A percentile compares a stretch with the other conserved stretches of the same genome.
phyloP scores from a whole-genome alignment of 345 rosid genomes.

The Ceriops zippeliana region DNA sequence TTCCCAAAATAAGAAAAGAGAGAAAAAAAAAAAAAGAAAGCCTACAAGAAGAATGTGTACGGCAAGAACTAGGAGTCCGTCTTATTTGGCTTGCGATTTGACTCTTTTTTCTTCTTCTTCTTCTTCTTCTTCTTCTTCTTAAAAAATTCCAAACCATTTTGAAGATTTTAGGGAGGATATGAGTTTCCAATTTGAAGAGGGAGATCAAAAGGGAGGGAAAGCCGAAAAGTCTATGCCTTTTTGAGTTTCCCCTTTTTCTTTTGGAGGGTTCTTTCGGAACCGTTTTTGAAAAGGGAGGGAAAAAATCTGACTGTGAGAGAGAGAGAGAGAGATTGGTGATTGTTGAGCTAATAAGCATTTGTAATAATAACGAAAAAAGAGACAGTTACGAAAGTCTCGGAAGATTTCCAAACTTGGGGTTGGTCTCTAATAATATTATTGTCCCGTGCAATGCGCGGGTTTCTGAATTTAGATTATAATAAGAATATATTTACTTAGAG shows the following conservation, averaged over 20 bases:
- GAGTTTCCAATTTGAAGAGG: constrained; percentile 2
- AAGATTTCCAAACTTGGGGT: too few species aligned
- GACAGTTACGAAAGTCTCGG: too few species aligned
- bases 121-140: not conserved
- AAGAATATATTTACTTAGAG: too few species aligned
- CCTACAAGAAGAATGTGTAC: too few species aligned
- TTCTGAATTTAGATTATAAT: too few species aligned
- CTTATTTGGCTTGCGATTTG: not conserved
- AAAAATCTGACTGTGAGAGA: too few species aligned
- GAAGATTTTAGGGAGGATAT: not conserved
- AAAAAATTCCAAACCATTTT: not conserved
- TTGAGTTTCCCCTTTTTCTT: not conserved
- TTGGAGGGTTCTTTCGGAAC: not conserved
- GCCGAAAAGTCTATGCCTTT: not conserved
- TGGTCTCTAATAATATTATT: too few species aligned
- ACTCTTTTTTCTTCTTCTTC: not conserved
- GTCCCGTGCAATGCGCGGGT: too few species aligned
- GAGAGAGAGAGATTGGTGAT: too few species aligned
- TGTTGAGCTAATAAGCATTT: too few species aligned
- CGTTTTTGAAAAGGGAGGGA: constrained; percentile 25
- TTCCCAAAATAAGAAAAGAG: not conserved
- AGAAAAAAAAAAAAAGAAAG: not conserved
- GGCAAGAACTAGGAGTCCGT: not conserved
- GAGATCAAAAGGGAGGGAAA: not conserved
- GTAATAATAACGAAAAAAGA: too few species aligned